Conservation (phyloP, 129 eudicot genomes). For the Solidago caesia region DNA sequence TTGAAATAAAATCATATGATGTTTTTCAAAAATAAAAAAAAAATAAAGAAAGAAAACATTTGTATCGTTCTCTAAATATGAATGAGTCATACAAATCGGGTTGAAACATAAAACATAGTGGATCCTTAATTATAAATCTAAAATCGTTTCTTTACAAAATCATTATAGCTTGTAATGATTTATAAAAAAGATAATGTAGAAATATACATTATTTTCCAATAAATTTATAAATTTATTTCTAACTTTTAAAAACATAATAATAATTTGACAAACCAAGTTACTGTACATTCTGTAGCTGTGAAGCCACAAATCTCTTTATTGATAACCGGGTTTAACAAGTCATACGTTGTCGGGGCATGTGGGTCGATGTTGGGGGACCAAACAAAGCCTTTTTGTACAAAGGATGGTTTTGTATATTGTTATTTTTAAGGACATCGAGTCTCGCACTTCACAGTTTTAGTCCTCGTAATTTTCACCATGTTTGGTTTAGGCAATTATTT, state of each 20-base stretch:
- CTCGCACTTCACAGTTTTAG: conserved; percentile 22
- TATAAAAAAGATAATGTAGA: too few species aligned
- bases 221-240: neutral
- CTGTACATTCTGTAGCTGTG: neutral
- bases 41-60: too few species aligned
- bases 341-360: conserved; percentile 42
- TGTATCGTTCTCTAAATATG: too few species aligned
- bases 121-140: too few species aligned
- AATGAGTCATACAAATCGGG: too few species aligned
- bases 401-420: conserved; percentile 18
- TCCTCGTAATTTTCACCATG: conserved; percentile 19
- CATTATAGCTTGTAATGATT: neutral
- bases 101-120: too few species aligned
- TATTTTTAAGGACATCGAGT: conserved; percentile 27
- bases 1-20: too few species aligned
- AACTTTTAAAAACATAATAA: neutral
- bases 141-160: too few species aligned
- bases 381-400: conserved; percentile 31
- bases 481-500: conserved; percentile 15
- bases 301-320: conserved; percentile 15
- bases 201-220: too few species aligned
- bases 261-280: neutral
- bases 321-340: conserved; percentile 28
- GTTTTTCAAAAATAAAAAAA: too few species aligned
- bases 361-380: conserved; percentile 40